phyloP scores from a whole-genome alignment of 2,329 filamentous ascomycete species.

The Diaporthe citriasiana region DNA sequence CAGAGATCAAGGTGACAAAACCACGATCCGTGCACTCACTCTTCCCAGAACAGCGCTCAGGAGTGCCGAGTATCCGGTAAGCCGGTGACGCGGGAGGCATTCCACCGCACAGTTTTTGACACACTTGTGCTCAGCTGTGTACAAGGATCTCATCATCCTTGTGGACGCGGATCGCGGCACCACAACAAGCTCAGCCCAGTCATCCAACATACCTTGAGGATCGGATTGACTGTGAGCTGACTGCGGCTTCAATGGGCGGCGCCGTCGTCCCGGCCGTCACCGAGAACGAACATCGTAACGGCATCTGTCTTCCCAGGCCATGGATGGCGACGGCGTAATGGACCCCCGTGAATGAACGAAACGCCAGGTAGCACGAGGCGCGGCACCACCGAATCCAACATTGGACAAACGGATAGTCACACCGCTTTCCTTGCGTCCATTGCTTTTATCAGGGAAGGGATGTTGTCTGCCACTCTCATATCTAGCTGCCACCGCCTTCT shows the following conservation, averaged over 20 bases:
- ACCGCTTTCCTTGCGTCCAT: background rate
- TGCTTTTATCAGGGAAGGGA: background rate
- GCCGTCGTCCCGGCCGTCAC: background rate
- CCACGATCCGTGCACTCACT: constrained; percentile 3
- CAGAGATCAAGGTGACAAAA: constrained; percentile 18
- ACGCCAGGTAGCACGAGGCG: background rate
- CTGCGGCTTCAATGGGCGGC: background rate
- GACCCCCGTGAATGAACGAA: background rate
- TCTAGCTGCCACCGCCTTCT: background rate
- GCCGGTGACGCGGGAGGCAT: background rate
- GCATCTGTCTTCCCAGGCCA: no score
- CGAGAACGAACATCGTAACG: background rate
- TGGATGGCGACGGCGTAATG: background rate
- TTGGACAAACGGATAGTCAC: background rate
- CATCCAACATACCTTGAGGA: background rate
- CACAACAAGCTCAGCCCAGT: constrained; percentile 8
- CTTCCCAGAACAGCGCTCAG: background rate
- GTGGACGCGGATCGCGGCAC: constrained; percentile 11
- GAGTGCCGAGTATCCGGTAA: background rate
- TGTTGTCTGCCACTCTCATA: background rate
- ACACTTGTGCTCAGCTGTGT: constrained; percentile 18
- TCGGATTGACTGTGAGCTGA: background rate
- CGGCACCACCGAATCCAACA: background rate
- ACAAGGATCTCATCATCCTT: constrained; percentile 13
- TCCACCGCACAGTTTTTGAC: background rate